A percentile compares a stretch with the other conserved stretches of the same genome.
phyloP scores from a whole-genome alignment of 345 rosid species.

The Lepidium aucheri region DNA sequence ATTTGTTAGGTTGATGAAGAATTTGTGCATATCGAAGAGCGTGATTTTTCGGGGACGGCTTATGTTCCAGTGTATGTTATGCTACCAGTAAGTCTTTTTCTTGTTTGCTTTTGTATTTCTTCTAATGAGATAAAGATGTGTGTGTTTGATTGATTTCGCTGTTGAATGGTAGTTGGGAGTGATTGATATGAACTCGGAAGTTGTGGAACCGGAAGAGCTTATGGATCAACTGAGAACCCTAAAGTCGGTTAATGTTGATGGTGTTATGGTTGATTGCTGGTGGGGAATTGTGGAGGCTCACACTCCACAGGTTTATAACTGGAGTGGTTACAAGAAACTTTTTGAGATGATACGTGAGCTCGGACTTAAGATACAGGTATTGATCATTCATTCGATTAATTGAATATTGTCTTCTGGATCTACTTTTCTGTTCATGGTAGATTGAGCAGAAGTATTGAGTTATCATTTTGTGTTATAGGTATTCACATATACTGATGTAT shows the following conservation, averaged over 20 bases:
- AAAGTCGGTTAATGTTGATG: constrained; percentile 75
- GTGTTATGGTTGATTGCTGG: constrained; percentile 92
- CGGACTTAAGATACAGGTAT: constrained; percentile 77
- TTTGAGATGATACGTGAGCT: constrained; percentile 70
- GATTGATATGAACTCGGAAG: constrained; percentile 61
- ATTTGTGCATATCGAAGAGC: constrained; percentile 37
- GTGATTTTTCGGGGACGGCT: constrained; percentile 74
- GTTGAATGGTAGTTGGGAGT: constrained; percentile 52
- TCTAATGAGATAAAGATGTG: not conserved
- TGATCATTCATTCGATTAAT: not conserved
- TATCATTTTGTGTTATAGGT: not conserved
- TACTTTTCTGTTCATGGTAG: not conserved
- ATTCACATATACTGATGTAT: too few relatives aligned
- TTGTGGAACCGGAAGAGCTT: constrained; percentile 63
- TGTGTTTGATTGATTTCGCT: not conserved
- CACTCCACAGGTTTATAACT: constrained; percentile 64
- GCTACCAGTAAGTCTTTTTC: constrained; percentile 54
- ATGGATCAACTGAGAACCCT: constrained; percentile 50
- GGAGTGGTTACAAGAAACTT: constrained; percentile 82
- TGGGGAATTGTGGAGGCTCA: constrained; percentile 93
- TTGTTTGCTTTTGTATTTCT: not conserved
- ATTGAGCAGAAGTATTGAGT: not conserved
- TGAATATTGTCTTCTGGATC: not conserved
- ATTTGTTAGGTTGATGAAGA: constrained; percentile 23
- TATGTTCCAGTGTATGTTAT: constrained; percentile 76